These are phyloP conservation scores for Parasarocladium wereldwijsianum DNA, from an alignment of 2,329 filamentous ascomycete genomes.

Conservation along the genomic window DNA sequence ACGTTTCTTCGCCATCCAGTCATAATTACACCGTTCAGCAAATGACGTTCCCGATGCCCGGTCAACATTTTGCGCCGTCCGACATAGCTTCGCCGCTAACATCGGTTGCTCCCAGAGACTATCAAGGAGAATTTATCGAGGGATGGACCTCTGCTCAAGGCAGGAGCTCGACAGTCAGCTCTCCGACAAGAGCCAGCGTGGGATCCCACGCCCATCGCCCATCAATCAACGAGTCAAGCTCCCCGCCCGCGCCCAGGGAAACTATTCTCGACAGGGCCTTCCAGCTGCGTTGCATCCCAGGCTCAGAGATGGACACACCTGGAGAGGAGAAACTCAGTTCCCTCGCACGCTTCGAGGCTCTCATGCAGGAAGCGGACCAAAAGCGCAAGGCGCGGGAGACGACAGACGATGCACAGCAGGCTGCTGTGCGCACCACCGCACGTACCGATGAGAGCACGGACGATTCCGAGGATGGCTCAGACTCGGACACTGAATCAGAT, in stretches of 20 bases:
- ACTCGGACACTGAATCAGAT: conserved; percentile 22
- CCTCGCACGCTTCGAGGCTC: conserved; percentile 47
- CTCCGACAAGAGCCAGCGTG: conserved; percentile 39
- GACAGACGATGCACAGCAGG: conserved; percentile 15
- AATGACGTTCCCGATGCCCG: conserved; percentile 21
- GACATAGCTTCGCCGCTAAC: conserved; percentile 43
- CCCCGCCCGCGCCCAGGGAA: conserved; percentile 40
- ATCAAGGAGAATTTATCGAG: conserved; percentile 41
- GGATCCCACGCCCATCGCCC: conserved; percentile 30
- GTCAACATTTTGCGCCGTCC: conserved; percentile 36
- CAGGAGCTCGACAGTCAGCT: conserved; percentile 41
- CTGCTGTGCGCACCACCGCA: conserved; percentile 31
- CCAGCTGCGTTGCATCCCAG: conserved; percentile 46
- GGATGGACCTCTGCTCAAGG: conserved; percentile 47
- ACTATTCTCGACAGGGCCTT: conserved; percentile 55
- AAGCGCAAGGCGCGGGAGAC: conserved; percentile 27
- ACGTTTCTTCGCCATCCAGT: conserved; percentile 43
- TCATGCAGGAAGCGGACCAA: conserved; percentile 47
- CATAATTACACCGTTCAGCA: conserved; percentile 26
- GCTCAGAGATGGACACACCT: conserved; percentile 35
- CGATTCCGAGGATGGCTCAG: conserved; percentile 23
- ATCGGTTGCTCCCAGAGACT: conserved; percentile 25
- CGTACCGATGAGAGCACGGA: conserved; percentile 34
- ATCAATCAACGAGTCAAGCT: conserved; percentile 26
- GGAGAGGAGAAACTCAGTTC: conserved; percentile 51